These are phyloP conservation scores for Geranium brycei DNA, from an alignment of 345 rosid genomes.

Conservation along the genomic window DNA sequence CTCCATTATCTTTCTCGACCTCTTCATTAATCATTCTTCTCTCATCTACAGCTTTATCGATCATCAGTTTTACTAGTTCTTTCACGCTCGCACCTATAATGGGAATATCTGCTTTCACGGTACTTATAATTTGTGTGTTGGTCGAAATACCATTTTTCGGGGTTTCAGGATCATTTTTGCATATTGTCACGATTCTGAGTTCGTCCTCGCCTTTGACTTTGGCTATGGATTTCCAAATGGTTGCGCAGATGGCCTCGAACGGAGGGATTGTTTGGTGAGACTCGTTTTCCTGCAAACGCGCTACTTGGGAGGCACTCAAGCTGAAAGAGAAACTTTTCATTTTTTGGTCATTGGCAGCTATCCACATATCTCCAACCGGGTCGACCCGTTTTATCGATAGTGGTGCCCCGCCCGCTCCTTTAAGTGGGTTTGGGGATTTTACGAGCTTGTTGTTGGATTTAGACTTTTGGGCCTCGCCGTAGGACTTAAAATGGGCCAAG, in stretches of 20 bases:
- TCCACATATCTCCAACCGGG: slow-evolving; percentile 63
- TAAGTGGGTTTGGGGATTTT: neutral
- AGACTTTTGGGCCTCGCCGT: neutral
- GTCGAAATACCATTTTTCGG: slow-evolving; percentile 8
- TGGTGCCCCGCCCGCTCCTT: slow-evolving; percentile 10
- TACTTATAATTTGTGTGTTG: slow-evolving; percentile 32
- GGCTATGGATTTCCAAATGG: slow-evolving; percentile 53
- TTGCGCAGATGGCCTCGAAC: slow-evolving; percentile 38
- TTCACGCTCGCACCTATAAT: slow-evolving; percentile 18
- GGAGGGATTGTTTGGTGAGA: slow-evolving; percentile 4
- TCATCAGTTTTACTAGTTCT: slow-evolving; percentile 18
- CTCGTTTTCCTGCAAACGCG: slow-evolving; percentile 10
- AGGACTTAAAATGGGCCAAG: slow-evolving; percentile 11
- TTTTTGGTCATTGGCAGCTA: slow-evolving; percentile 23
- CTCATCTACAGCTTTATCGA: slow-evolving; percentile 24
- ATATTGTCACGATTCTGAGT: slow-evolving; percentile 31
- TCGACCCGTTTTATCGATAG: slow-evolving; percentile 36
- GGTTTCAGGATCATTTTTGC: slow-evolving; percentile 26
- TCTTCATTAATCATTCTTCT: slow-evolving; percentile 27
- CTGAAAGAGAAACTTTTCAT: slow-evolving; percentile 33
- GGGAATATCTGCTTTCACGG: slow-evolving; percentile 21
- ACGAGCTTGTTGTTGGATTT: too few species aligned
- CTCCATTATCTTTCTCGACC: slow-evolving; percentile 30
- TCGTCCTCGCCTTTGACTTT: slow-evolving; percentile 23
- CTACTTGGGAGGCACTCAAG: slow-evolving; percentile 19